Base-by-base conservation (phyloP, 169 alveolate species). In the Plasmodium blacklocki region DNA sequence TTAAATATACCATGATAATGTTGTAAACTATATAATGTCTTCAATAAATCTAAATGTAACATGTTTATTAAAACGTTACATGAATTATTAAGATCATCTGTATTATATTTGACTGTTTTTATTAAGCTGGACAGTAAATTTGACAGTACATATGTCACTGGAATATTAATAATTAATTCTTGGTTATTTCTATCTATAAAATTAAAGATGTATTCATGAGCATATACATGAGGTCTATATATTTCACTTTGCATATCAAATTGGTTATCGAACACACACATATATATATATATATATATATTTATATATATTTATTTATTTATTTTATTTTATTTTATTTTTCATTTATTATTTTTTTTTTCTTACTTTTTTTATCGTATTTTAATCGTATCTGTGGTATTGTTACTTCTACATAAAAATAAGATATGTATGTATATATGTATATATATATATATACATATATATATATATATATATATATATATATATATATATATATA, bases 71-170 rank as follows among this genome's bases (percentile, higher is more conserved):
- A 45, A 6, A 50, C 29, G 0, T 2, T 32, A 76, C 78, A 64
- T 7, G 71, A 5, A 47, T 4, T 9, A 3, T 32, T 12, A 11
- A 76, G 5, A 4, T 66, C 43, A 18, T 23, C 47, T 26, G 32
- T 21, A 49, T 64, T 29, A 71, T 76, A 49, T 15, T 62, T 29
- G 1, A 23, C 59, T 59, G 67, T 15, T 45, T 18, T n/a, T 14
- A 49, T 58, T 47, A 76, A 50, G 47, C 26, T 63, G 14, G 43
- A 4, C 6, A 39, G 4, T 49, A 76, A 14, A 66, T 50, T 76
- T 12, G 89, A 76, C 12, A 76, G 70, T 43, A 76, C 50, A 45
- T 76, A 45, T 11, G 89, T 76, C 45, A 76, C 70, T 12, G 89
- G 75, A 45, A 12, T 50, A 56, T 76, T 76, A 12, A 76, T 64